These are phyloP conservation scores for Betula pendula DNA, from an alignment of 306 rosid species.

Conservation along the genomic window DNA sequence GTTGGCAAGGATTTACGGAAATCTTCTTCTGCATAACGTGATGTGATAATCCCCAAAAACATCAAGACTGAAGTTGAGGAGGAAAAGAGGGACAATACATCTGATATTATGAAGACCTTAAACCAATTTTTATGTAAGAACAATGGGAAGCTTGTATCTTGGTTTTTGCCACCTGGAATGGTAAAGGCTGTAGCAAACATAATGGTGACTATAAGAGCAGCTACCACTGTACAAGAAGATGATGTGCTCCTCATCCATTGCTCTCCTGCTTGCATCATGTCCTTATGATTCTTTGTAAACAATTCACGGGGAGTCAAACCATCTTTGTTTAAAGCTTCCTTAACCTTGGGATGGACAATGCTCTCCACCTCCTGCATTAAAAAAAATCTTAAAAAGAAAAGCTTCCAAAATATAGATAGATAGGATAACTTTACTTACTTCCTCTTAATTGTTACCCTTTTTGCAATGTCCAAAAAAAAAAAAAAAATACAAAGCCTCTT, in stretches of 20 bases:
- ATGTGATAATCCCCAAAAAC: no score
- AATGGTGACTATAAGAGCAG: constrained; percentile 25
- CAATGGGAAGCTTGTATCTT: not conserved
- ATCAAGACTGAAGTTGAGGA: no score
- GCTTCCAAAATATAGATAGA: no score
- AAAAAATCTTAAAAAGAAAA: no score
- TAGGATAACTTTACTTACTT: no score
- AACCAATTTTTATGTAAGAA: not conserved
- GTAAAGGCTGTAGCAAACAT: constrained; percentile 12
- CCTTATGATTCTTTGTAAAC: constrained; percentile 1
- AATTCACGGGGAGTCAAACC: constrained; percentile 18
- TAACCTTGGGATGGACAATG: not conserved
- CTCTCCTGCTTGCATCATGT: constrained; percentile 5
- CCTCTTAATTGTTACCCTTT: no score
- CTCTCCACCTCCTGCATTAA: constrained; percentile 23
- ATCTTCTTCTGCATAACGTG: no score
- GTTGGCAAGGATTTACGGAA: not conserved
- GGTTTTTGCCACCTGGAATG: constrained; percentile 23
- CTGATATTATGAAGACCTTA: constrained; percentile 5
- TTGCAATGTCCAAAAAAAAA: no score
- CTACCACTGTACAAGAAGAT: constrained; percentile 13
- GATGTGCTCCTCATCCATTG: constrained; percentile 33
- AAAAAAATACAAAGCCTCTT: no score
- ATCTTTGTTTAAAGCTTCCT: not conserved
- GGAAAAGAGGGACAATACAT: constrained; percentile 16